Base-by-base conservation (phyloP, 1,139 yeast genomes). In the Suhomyces maxii region DNA sequence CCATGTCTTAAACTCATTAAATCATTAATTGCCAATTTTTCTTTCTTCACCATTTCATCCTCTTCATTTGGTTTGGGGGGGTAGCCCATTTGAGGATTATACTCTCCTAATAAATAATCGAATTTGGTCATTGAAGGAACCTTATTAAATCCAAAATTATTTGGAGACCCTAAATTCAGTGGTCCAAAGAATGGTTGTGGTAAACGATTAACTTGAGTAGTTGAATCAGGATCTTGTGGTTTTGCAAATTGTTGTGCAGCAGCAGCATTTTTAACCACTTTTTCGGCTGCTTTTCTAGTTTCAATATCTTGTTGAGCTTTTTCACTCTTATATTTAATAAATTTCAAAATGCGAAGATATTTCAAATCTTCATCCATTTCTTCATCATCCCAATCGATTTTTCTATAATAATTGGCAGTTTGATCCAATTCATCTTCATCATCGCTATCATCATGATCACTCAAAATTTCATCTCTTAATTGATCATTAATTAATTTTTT, bases 381-480 rank as follows among this genome's bases (percentile, higher is more conserved):
- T 52, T 75, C 79, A 53, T 75, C 78, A 49, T 76, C 80, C 80
- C 80, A 75, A 54, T 75, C 80, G 12, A 74, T 73, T 18, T 63
- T 71, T 11, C 54, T 56, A 31, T 61, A 60, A 28, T 56, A 54
- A 11, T 51, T 54, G 12, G 50, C 46, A n/a, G 28, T 11, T 8
- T 51, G 54, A 36, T 55, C 59, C 37, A 56, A 59, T 8, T 54
- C 59, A 10, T 63, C 66, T 23, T 67, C 75, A 13, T 63, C 68
- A 23, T 68, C 70, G 4, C 69, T 73, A n/a, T 65, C 70, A 18
- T 63, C 66, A 23, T 65, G 69, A 40, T 70, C 76, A 31, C 58
- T 61, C 42, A 74, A 58, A 6, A 75, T 66, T 44, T 74, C 77
- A 12, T 69, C 75, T 47, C 59, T 67, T 38, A 74, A 58, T 48